A percentile compares a stretch with the other conserved stretches of the same genome.
These are phyloP conservation scores for Hirschioporus abietinus DNA, from an alignment of 768 basidiomycete genomes.

Conservation along the genomic window DNA sequence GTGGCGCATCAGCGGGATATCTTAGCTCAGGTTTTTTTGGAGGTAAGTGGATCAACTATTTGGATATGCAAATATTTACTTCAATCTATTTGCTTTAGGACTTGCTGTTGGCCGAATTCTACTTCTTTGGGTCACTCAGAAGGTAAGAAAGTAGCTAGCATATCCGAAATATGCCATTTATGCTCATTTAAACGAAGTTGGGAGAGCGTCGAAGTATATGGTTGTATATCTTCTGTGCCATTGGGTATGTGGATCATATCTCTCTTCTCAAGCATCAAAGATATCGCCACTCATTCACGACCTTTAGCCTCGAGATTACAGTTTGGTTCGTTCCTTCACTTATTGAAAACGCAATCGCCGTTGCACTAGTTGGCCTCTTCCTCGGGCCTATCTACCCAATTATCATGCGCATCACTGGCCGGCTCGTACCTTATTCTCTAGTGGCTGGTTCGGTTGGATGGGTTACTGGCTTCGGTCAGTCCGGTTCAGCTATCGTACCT, in stretches of 20 bases:
- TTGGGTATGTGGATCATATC: slow-evolving; percentile 24
- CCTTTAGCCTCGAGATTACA: slow-evolving; percentile 36
- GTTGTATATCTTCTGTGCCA: slow-evolving; percentile 27
- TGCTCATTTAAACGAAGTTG: slow-evolving; percentile 10
- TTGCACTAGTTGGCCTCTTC: slow-evolving; percentile 31
- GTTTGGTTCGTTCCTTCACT: slow-evolving; percentile 51
- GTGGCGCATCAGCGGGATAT: slow-evolving; percentile 46
- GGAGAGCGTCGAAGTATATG: slow-evolving; percentile 30
- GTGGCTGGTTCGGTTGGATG: slow-evolving; percentile 48
- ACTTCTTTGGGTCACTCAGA: slow-evolving; percentile 45
- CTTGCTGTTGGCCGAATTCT: slow-evolving; percentile 48
- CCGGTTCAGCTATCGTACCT: slow-evolving; percentile 46
- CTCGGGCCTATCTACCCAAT: slow-evolving; percentile 33
- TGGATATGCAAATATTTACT: not conserved
- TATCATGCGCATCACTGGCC: slow-evolving; percentile 16
- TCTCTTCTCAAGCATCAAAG: not conserved
- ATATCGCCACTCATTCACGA: slow-evolving; percentile 1
- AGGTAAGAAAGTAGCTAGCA: slow-evolving; percentile 20
- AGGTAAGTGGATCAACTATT: slow-evolving; percentile 28
- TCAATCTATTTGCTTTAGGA: slow-evolving; percentile 22
- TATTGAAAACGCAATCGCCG: slow-evolving; percentile 44
- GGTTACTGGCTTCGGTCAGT: slow-evolving; percentile 52
- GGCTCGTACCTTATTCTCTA: slow-evolving; percentile 8
- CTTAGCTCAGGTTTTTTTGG: slow-evolving; percentile 55
- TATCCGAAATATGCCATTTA: not conserved